Conservation (phyloP, 2,329 filamentous ascomycete species). For the Neonectria ditissima region DNA sequence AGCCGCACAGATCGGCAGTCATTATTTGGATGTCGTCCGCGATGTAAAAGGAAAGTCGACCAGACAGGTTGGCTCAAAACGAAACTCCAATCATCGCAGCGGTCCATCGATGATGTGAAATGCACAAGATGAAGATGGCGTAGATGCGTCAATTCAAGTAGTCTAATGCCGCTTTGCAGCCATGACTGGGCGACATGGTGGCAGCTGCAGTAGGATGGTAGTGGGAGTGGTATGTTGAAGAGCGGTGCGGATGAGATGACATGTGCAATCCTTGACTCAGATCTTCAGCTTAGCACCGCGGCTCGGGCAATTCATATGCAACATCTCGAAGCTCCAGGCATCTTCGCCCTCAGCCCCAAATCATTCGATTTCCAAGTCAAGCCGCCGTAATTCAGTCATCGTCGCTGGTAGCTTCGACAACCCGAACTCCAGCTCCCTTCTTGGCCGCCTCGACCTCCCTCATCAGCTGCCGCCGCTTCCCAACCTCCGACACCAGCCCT, state of each 20-base stretch:
- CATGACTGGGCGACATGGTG: background rate
- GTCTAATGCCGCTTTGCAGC: background rate
- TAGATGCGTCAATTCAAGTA: background rate
- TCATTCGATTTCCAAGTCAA: background rate
- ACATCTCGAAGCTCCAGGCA: background rate
- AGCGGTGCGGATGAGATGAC: constrained; percentile 3
- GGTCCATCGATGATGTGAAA: background rate
- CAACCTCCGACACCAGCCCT: constrained; percentile 77
- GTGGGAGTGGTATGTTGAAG: background rate
- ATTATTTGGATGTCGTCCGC: background rate
- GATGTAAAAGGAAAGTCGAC: background rate
- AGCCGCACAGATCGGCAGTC: background rate
- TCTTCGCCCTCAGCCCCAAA: background rate
- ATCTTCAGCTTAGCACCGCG: too few species aligned
- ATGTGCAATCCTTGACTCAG: background rate
- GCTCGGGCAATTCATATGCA: background rate
- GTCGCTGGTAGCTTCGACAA: constrained; percentile 57
- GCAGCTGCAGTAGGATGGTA: background rate
- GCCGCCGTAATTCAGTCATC: constrained; percentile 39
- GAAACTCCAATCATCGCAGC: background rate
- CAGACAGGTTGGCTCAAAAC: background rate
- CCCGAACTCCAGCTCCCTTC: constrained; percentile 57
- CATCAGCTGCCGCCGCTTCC: constrained; percentile 62
- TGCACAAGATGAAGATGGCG: background rate
- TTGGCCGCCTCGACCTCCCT: constrained; percentile 54